Conservation (phyloP, 2,329 filamentous ascomycete genomes). For the Aspergillus sp. region DNA sequence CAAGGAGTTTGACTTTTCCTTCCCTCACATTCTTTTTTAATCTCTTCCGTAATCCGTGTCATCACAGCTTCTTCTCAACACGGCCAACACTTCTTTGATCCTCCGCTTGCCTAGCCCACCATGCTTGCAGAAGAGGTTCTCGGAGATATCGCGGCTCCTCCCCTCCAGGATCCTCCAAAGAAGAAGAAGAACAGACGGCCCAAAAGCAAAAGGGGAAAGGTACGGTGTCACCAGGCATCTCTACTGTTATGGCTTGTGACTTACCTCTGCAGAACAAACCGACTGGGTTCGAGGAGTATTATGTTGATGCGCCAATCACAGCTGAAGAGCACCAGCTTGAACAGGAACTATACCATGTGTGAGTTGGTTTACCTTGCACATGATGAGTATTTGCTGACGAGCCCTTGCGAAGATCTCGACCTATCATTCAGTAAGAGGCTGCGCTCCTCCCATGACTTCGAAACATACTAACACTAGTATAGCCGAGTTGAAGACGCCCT, state of each 20-base stretch:
- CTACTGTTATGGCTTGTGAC: background rate
- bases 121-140: background rate
- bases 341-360: constrained; percentile 69
- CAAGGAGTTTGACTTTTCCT: background rate
- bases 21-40: background rate
- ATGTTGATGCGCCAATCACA: constrained; percentile 77
- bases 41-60: background rate
- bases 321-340: constrained; percentile 71
- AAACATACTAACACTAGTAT: constrained; percentile 22
- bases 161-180: constrained; percentile 15
- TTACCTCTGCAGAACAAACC: constrained; percentile 44
- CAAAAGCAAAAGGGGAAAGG: constrained; percentile 45
- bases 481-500: constrained; percentile 86
- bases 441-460: too few species aligned
- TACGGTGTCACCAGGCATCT: constrained; percentile 6
- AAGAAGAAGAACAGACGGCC: constrained; percentile 44
- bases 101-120: background rate
- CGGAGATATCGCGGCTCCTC: background rate
- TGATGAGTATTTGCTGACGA: constrained; percentile 20
- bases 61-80: background rate
- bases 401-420: constrained; percentile 34
- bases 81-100: background rate
- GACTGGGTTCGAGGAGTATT: constrained; percentile 80
- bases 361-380: constrained; percentile 37
- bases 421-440: constrained; percentile 61